Evolutionary conservation across 257 asterid species (phyloP).

Genomic region (Gentiana dahurica): DNA sequence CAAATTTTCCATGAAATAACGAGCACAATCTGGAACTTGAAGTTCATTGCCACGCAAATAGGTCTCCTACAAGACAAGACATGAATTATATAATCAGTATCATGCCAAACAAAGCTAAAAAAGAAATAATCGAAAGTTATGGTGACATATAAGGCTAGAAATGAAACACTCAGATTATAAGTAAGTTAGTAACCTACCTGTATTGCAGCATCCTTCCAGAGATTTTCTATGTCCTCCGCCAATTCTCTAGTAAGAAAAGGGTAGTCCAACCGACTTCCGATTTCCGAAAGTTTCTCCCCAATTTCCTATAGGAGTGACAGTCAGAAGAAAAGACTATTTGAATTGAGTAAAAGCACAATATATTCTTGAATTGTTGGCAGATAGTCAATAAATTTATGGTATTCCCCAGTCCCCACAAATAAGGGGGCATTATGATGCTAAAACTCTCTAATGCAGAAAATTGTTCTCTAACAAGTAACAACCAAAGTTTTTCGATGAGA

Average conservation of each 20-base stretch:
- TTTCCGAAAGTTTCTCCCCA: constrained; percentile 81
- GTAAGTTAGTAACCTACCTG: constrained; percentile 62
- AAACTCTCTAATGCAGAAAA: not conserved
- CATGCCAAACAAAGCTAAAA: no score
- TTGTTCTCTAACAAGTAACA: no score
- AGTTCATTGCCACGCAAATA: constrained; percentile 76
- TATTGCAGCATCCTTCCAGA: constrained; percentile 90
- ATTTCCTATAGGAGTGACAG: constrained; percentile 41
- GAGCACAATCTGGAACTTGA: constrained; percentile 94
- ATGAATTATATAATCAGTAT: no score
- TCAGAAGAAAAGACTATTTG: no score
- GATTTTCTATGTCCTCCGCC: constrained; percentile 61
- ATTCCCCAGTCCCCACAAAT: no score
- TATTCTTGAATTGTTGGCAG: no score
- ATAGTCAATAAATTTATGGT: no score
- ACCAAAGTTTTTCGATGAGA: not conserved
- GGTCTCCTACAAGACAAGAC: constrained; percentile 49
- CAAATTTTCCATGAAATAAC: constrained; percentile 88
- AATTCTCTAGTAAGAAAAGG: constrained; percentile 67
- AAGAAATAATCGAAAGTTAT: no score
- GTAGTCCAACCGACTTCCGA: constrained; percentile 75
- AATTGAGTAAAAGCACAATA: no score
- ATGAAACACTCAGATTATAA: constrained; percentile 8
- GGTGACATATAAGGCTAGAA: no score
- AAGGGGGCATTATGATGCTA: not conserved